phyloP scores from a whole-genome alignment of 2,329 filamentous ascomycete genomes.

The Fusarium nodosum region DNA sequence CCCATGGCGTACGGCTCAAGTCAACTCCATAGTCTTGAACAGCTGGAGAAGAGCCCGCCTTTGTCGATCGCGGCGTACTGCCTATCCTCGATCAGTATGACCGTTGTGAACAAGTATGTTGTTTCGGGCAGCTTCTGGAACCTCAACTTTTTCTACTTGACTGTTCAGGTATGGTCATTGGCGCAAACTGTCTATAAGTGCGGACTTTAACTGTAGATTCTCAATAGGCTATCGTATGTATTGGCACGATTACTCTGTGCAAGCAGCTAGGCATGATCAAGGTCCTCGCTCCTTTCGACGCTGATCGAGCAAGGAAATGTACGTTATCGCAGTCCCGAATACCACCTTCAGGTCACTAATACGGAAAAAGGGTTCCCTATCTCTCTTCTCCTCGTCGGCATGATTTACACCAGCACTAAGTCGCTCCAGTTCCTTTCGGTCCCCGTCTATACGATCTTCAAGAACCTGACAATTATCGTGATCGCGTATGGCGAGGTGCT shows the following conservation, averaged over 20 bases:
- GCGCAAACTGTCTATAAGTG: not conserved
- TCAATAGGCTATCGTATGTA: conserved; percentile 85
- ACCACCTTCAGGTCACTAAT: conserved; percentile 35
- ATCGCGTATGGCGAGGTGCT: conserved; percentile 98
- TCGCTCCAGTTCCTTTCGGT: conserved; percentile 96
- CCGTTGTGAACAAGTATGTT: conserved; percentile 99
- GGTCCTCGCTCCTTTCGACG: conserved; percentile 84
- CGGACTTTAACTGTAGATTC: conserved; percentile 22
- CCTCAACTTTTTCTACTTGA: conserved; percentile 94
- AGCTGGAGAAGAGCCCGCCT: conserved; percentile 79
- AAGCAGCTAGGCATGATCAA: conserved; percentile 86
- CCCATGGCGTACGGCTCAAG: conserved; percentile 38
- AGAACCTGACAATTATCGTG: conserved; percentile 98
- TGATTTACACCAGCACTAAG: conserved; percentile 99
- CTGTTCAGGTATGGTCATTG: conserved; percentile 79
- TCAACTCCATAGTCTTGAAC: conserved; percentile 41
- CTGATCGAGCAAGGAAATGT: conserved; percentile 94
- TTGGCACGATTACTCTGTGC: conserved; percentile 83
- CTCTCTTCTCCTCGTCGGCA: conserved; percentile 93
- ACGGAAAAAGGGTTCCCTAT: conserved; percentile 86
- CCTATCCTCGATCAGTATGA: conserved; percentile 97
- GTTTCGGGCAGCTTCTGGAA: conserved; percentile 93
- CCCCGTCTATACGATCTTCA: conserved; percentile 99
- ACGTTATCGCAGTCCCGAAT: conserved; percentile 52
- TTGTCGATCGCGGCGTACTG: conserved; percentile 92